Base-by-base conservation (phyloP, 2,329 filamentous ascomycete species). In the Fusarium mexicanum region DNA sequence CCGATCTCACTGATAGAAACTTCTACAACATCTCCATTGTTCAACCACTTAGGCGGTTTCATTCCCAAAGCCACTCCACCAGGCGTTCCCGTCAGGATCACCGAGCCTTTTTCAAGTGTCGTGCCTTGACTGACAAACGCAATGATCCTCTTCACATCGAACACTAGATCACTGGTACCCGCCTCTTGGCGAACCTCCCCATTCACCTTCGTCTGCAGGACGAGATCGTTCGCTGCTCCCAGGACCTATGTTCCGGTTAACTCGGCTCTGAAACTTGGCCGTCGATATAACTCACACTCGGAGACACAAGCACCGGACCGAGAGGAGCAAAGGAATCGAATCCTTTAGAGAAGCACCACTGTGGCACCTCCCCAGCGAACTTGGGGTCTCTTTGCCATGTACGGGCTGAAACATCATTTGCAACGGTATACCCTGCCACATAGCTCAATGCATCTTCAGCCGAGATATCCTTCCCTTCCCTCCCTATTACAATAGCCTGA, bases 301-400 rank as follows among this genome's bases (percentile, higher is more conserved):
- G 61, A 1, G 69, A 71, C 8, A 69, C 51, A 33, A 71, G 51
- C 2, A 33, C 18, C 2, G 65, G 69, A 9, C 69, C 69, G 16
- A 71, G n/a, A 5, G 69, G 69, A 7, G 69, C 64, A 53, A 71
- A 71, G 5, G 29, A 54, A 31, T 72, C 69, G 14, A 72, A 72
- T 1, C 64, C 61, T 37, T 72, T 72, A 10, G 69, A 64, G 37
- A 65, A 72, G 16, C 69, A 65, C 57, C 61, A 69, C 33, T 72
- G 69, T 3, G 64, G 61, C 16, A 64, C 64, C 29, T 24, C 29
- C 16, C 67, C 62, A 8, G 61, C 67, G 13, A 59, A 67, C 14
- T 29, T 41, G 16, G 51, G 63, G 22, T 66, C 50, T 43, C 58
- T 59, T 26, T 72, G 69, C 57, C 55, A 69, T 11, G 51, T 59